A percentile compares a stretch with the other conserved stretches of the same genome.
Evolutionary conservation across 2,329 filamentous ascomycete species (phyloP).

Genomic region (Colletotrichum ledebouriae): DNA sequence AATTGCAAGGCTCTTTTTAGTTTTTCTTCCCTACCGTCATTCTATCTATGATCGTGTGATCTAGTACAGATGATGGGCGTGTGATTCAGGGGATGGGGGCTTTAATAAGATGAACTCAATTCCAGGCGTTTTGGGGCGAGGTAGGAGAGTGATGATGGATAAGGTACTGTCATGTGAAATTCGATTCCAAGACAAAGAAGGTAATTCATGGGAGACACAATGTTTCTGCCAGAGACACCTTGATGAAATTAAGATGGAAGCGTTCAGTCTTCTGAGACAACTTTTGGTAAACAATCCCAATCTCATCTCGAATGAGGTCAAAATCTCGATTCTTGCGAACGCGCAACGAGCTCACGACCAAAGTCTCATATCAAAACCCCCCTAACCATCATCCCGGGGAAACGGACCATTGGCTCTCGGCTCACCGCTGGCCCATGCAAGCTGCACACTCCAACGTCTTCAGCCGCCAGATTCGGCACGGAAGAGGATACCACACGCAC

Average conservation of each 20-base stretch:
- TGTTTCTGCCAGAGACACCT: background rate
- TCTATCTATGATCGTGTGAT: background rate
- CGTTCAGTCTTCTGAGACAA: too few species aligned
- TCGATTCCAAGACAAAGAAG: background rate
- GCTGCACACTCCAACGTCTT: background rate
- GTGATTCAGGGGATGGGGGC: background rate
- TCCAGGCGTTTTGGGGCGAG: background rate
- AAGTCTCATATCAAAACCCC: background rate
- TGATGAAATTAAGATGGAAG: too few species aligned
- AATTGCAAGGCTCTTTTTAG: too few species aligned
- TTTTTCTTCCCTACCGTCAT: background rate
- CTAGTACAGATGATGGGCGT: background rate
- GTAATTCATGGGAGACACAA: background rate
- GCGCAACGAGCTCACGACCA: too few species aligned
- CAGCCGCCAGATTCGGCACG: constrained; percentile 21
- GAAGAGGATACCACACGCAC: background rate
- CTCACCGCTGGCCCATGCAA: background rate
- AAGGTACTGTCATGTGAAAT: constrained; percentile 9
- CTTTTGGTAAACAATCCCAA: too few species aligned
- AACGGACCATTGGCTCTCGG: background rate
- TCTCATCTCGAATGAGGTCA: too few species aligned
- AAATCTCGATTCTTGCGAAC: too few species aligned
- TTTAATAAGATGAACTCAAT: constrained; percentile 35
- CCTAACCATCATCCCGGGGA: constrained; percentile 4
- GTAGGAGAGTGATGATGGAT: too few species aligned